Base-by-base conservation (phyloP, 805 yeast genomes). In the Kodamaea jinghongensis region DNA sequence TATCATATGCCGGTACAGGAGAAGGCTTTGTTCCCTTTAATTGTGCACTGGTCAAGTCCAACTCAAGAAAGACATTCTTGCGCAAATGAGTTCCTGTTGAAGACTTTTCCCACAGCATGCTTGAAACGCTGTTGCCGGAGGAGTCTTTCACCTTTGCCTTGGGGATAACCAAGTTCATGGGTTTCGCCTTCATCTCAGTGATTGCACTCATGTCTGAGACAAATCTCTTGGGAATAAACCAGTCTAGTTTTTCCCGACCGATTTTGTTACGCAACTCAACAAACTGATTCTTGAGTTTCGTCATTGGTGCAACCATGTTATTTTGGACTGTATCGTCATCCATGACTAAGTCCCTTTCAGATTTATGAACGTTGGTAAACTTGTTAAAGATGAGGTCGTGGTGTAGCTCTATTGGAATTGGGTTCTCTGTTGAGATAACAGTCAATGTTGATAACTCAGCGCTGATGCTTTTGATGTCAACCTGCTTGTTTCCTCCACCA, bases 321-420 rank as follows among this genome's bases (percentile, higher is more conserved):
- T 34, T 34, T 7, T 34, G 14, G 7, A 34, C 17, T 7, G 27
- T 26, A 22, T 34, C 36, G 11, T 22, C 27, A 22, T 34, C 36
- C 15, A 32, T 25, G 14, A 17, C 16, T 4, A 32, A 13, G n/a
- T 32, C 35, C 3, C 23, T 20, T 8, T 20, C 23, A 20, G 13
- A 5, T 20, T 25, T 33, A 3, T 10, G n/a, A 4, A 17, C 36
- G 5, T 25, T 22, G n/a, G 11, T 17, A 3, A 23, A 11, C 23
- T 51, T 59, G 36, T 52, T 52, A 45, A 56, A 64, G 2, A 67
- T 45, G n/a, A 61, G 50, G 31, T 61, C 69, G 45, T 66, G 70
- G 40, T 58, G 54, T 17, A 68, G 41, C 48, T 67, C 74, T 7
- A 68, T 39, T 2, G 74, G 72, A 11, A 68, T 62, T 2, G 68